Conservation (phyloP, 2,329 filamentous ascomycete genomes). For the Coniochaeta sp. region DNA sequence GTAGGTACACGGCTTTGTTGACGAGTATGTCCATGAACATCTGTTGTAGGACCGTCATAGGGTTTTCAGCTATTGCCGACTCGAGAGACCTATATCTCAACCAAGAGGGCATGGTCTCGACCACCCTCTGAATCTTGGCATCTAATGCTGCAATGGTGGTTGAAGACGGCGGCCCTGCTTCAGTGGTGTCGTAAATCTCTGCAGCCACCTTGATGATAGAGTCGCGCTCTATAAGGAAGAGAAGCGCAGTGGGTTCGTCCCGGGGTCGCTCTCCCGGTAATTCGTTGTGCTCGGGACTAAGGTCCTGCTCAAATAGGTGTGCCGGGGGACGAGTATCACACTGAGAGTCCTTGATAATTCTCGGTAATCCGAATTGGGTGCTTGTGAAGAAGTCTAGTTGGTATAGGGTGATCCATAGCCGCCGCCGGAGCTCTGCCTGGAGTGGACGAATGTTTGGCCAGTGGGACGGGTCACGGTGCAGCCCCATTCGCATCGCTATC, state of each 20-base stretch:
- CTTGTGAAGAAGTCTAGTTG: constrained; percentile 13
- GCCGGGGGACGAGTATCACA: constrained; percentile 8
- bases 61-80: background rate
- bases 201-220: background rate
- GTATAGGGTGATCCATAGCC: constrained; percentile 29
- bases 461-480: constrained; percentile 53
- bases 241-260: background rate
- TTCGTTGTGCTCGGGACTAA: background rate
- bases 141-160: background rate
- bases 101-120: background rate
- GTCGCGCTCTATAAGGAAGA: background rate
- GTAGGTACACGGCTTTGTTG: background rate
- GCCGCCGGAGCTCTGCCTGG: constrained; percentile 45
- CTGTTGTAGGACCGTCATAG: background rate
- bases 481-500: constrained; percentile 58
- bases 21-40: background rate
- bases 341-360: constrained; percentile 12
- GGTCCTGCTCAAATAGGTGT: background rate
- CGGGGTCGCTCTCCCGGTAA: background rate
- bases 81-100: background rate
- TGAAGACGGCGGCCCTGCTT: background rate
- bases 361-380: constrained; percentile 11
- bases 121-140: background rate
- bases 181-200: constrained; percentile 1
- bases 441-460: constrained; percentile 33